A percentile compares a stretch with the other conserved stretches of the same genome.
These are phyloP conservation scores for Middelhovenomyces tepae DNA, from an alignment of 805 yeast genomes.

Conservation along the genomic window DNA sequence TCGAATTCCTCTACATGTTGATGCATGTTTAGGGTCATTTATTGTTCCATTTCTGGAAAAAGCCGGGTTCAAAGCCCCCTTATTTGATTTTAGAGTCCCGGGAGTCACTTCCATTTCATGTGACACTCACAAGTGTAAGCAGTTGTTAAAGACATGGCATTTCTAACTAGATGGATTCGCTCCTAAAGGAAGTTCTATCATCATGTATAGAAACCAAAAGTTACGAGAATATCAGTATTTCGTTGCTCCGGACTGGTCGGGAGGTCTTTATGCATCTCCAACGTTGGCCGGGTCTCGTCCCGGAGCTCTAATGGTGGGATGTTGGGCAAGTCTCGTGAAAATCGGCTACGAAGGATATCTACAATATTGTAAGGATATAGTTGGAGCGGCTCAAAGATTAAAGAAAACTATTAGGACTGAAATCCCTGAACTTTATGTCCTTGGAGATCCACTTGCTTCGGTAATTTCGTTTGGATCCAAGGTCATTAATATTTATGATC, in stretches of 20 bases:
- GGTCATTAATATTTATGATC: constrained; percentile 58
- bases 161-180: constrained; percentile 99
- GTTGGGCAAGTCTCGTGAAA: constrained; percentile 87
- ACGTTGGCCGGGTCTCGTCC: constrained; percentile 96
- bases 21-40: constrained; percentile 92
- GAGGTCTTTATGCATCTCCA: constrained; percentile 94
- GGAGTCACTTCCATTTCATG: constrained; percentile 97
- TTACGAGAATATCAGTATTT: constrained; percentile 79
- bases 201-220: constrained; percentile 70
- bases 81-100: constrained; percentile 77
- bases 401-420: constrained; percentile 36
- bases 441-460: constrained; percentile 81
- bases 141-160: no score
- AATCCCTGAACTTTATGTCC: constrained; percentile 50
- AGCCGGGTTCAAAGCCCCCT: constrained; percentile 44
- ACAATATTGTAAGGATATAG: constrained; percentile 56
- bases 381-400: constrained; percentile 52
- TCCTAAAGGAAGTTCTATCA: constrained; percentile 90
- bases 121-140: constrained; percentile 98
- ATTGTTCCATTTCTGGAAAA: constrained; percentile 70
- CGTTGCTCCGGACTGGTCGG: constrained; percentile 77
- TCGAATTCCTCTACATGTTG: constrained; percentile 86
- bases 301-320: constrained; percentile 95
- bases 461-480: constrained; percentile 71
- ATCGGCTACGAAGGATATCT: constrained; percentile 81